phyloP scores from a whole-genome alignment of 208 protist genomes.

The Trypanosoma brucei region DNA sequence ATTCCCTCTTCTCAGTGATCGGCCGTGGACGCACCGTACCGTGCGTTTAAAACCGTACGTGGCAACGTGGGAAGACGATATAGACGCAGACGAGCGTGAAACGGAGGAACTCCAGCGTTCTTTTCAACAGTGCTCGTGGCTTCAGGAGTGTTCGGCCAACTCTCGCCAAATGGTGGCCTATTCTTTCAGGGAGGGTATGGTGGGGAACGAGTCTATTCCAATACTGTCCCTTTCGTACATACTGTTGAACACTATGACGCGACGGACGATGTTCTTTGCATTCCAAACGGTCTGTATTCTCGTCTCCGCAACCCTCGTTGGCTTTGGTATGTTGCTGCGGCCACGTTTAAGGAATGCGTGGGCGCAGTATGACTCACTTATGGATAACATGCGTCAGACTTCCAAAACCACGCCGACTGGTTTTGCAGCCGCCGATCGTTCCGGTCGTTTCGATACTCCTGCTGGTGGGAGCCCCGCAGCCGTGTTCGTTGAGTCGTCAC shows the following conservation, averaged over 20 bases:
- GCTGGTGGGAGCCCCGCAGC: neutral
- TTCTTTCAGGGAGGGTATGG: neutral
- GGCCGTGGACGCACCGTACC: neutral
- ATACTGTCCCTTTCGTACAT: neutral
- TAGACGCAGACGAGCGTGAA: constrained; percentile 21
- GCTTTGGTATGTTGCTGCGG: constrained; percentile 40
- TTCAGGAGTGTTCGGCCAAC: neutral
- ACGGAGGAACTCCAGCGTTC: constrained; percentile 15
- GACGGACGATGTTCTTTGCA: constrained; percentile 20
- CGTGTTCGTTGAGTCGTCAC: neutral
- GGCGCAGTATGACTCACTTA: constrained; percentile 36
- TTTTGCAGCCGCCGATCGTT: constrained; percentile 1
- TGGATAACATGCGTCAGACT: constrained; percentile 12
- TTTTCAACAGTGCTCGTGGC: constrained; percentile 15
- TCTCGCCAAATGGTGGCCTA: neutral
- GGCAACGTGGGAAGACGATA: constrained; percentile 16
- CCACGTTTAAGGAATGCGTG: constrained; percentile 49
- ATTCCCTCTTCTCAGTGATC: constrained; percentile 3
- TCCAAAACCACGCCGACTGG: constrained; percentile 5
- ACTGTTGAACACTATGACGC: constrained; percentile 3
- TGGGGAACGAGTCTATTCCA: neutral
- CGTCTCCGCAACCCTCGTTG: constrained; percentile 38
- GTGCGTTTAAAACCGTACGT: neutral
- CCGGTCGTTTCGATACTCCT: neutral
- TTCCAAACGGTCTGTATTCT: constrained; percentile 42